phyloP scores from a whole-genome alignment of 163 green algal genomes.

The Coccomyxa subellipsoidea region DNA sequence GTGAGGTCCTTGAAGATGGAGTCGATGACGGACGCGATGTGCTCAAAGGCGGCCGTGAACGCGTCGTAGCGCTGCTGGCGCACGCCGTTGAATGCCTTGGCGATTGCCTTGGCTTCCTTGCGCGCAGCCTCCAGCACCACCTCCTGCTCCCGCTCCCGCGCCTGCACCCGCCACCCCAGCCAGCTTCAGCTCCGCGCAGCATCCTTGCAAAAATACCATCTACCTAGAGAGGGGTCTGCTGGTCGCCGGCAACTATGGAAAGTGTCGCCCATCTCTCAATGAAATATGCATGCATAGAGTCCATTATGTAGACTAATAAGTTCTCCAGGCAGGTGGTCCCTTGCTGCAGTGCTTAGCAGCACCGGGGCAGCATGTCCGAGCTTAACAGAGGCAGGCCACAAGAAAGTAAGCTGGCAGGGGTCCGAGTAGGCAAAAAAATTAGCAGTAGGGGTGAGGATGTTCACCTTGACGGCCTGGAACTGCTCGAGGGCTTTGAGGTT shows the following conservation, averaged over 20 bases:
- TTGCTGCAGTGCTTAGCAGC: no score
- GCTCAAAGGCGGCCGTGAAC: conserved; percentile 86
- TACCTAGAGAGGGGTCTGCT: no score
- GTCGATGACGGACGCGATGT: conserved; percentile 76
- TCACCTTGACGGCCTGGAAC: conserved; percentile 60
- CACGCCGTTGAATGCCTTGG: conserved; percentile 60
- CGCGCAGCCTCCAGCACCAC: conserved; percentile 47
- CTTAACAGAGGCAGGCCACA: no score
- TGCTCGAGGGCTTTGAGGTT: conserved; percentile 93
- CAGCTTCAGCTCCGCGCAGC: neutral
- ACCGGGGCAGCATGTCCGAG: no score
- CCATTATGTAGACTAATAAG: no score
- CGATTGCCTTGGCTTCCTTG: conserved; percentile 22
- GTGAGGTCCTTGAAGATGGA: conserved; percentile 69
- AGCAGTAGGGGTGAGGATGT: neutral
- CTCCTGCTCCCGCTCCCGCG: conserved; percentile 69
- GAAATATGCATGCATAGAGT: no score
- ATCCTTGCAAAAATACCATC: no score
- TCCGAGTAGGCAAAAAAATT: no score
- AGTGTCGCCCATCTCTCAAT: no score
- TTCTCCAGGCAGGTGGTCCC: no score
- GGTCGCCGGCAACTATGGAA: no score
- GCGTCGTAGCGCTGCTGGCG: conserved; percentile 60
- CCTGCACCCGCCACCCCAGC: conserved; percentile 39
- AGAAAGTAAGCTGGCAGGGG: no score